Evolutionary conservation across 371 early-diverging fungal species (phyloP), one percentile per base, ranked within the genome.

Genomic region (Mucor sp.): DNA sequence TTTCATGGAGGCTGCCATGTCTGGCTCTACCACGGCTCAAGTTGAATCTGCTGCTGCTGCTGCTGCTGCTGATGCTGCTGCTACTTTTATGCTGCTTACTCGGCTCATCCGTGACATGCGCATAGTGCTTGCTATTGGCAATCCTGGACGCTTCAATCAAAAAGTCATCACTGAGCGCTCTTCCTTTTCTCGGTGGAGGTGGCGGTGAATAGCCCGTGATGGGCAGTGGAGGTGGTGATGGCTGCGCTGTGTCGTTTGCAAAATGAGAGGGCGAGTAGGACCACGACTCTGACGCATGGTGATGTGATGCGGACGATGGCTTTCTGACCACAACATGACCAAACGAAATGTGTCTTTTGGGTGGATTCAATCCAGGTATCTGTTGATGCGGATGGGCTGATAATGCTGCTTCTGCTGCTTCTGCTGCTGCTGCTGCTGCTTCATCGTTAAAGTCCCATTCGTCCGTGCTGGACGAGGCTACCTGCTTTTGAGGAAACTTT

Each of bases 401-500:
- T n/a, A n/a, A n/a, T n/a, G n/a, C n/a, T n/a, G n/a, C n/a, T n/a
- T n/a, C n/a, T n/a, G n/a, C n/a, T n/a, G n/a, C n/a, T n/a, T n/a
- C n/a, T 2, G 62, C n/a, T 58, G 15, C 6, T 28, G 6, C 21
- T 58, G 58, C 35, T 23, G 60, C 32, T 25, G 27, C 14, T 0
- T 74, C 74, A 4, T 77, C 75, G 47, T 76, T 72, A 43, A 82
- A 82, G 62, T 82, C 80, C 82, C 82, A 82, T 59, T 82, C 78
- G 17, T 79, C 80, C 14, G 77, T 77, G 27, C 60, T 76, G 1
- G 69, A 68, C 14, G 63, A 61, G 1, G 76, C 41, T 6, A 69
- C 62, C 5, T 71, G 62, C 43, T 76, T 72, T 37, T 71, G 76
- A 33, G 74, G 68, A 8, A 80, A 28, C 32, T 69, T 70, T 41